These are phyloP conservation scores for Colletotrichum salicis DNA, from an alignment of 2,329 filamentous ascomycete species.

Conservation along the genomic window DNA sequence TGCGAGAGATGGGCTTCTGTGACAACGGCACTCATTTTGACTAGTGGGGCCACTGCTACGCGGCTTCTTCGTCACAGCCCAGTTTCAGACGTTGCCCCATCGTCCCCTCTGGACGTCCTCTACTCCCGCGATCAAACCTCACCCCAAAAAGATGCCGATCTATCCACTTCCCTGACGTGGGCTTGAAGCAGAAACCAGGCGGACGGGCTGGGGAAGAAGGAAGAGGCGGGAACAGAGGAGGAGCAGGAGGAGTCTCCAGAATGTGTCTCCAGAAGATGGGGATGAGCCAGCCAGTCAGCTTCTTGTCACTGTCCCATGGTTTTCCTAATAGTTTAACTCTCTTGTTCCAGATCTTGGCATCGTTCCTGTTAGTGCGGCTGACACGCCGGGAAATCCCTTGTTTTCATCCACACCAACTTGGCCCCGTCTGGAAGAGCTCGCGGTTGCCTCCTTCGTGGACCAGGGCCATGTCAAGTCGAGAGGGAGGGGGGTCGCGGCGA, in stretches of 20 bases:
- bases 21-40: constrained; percentile 17
- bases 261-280: background rate
- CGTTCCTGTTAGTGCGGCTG: constrained; percentile 22
- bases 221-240: background rate
- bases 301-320: constrained; percentile 8
- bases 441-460: background rate
- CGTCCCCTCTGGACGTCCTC: background rate
- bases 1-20: constrained; percentile 3
- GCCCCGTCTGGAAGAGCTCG: background rate
- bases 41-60: constrained; percentile 28
- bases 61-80: constrained; percentile 32
- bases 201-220: background rate
- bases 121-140: constrained; percentile 21
- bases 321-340: background rate
- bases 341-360: constrained; percentile 6
- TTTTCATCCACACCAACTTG: constrained; percentile 8
- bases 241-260: background rate
- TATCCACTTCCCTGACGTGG: background rate
- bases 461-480: constrained; percentile 2
- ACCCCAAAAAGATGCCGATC: constrained; percentile 12
- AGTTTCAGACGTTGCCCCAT: constrained; percentile 27
- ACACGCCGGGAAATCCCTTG: constrained; percentile 24
- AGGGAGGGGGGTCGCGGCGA: constrained; percentile 11
- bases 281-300: background rate
- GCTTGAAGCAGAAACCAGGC: background rate